Conservation (phyloP, 1,139 yeast species). For the Starmera stellimalicola region DNA sequence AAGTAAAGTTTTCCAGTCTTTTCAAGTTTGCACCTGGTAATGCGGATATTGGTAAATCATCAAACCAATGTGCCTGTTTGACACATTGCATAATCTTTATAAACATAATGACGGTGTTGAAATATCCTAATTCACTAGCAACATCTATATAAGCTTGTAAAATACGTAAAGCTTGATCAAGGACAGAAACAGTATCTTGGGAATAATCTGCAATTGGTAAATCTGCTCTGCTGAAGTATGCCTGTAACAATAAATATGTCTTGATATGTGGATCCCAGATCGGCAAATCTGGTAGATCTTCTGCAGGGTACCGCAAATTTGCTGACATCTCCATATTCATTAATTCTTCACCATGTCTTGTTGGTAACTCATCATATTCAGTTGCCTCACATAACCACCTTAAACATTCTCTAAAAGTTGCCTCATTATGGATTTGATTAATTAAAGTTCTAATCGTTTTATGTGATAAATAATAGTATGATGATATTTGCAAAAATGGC, state of each 20-base stretch:
- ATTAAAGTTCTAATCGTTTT: constrained; percentile 70
- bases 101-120: constrained; percentile 48
- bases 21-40: constrained; percentile 59
- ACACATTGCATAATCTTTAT: constrained; percentile 75
- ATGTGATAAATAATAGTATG: constrained; percentile 91
- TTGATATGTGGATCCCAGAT: constrained; percentile 97
- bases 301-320: constrained; percentile 66
- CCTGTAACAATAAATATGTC: constrained; percentile 77
- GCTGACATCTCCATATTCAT: constrained; percentile 86
- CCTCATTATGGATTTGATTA: constrained; percentile 36
- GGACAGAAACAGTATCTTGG: constrained; percentile 87
- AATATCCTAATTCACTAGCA: constrained; percentile 74
- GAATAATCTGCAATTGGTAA: constrained; percentile 92
- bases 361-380: constrained; percentile 89
- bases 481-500: constrained; percentile 75
- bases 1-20: constrained; percentile 21
- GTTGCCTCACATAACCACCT: constrained; percentile 68
- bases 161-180: constrained; percentile 91
- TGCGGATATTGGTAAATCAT: constrained; percentile 57
- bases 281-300: constrained; percentile 42
- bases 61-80: constrained; percentile 85
- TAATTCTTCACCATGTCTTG: constrained; percentile 91
- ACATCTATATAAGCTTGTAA: constrained; percentile 89
- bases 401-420: constrained; percentile 61
- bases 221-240: constrained; percentile 73